Base-by-base conservation (phyloP, 2,329 filamentous ascomycete species). In the Ophiostoma novo-ulmi region DNA sequence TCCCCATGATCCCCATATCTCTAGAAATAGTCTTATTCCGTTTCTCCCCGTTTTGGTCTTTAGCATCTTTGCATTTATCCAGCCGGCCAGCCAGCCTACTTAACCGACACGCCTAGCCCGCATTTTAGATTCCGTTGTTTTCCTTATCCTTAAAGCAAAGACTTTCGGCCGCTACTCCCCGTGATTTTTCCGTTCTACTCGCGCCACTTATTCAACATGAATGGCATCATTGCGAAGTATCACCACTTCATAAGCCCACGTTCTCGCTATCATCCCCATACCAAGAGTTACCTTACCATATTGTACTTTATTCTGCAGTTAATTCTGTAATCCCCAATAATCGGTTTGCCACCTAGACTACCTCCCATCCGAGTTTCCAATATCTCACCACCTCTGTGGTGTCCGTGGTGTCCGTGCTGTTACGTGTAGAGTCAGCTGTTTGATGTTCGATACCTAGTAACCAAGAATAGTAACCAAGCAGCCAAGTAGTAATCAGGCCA, bases 171-270 rank as follows among this genome's bases (percentile, higher is more conserved):
- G 22, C 52, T 58, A 58, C 26, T 22, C n/a, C 22, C 52, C 52
- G 52, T 26, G n/a, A 26, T 26, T 22, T 2, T 17, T 26, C 10
- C 22, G 7, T 13, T 14, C 11, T 26, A 26, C n/a, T 26, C 5
- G 22, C 52, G 11, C 17, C 52, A 58, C 5, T 58, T 26, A 58
- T 26, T 58, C n/a, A 22, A 26, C n/a, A 58, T 11, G n/a, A 26
- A 58, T 58, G 52, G 52, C 52, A 58, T 58, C 52, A 58, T 58
- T 58, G 22, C n/a, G 31, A 26, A 26, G 22, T 48, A 48, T 48
- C 17, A 48, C 44, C 44, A n/a, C 4, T 58, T 31, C 13, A 4
- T 22, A 58, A 58, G 52, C 52, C 52, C 52, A 58, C 52, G 11
- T 58, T 58, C 52, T 58, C 14, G 41, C 22, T 58, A 58, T 58